Conservation (phyloP, 2,329 filamentous ascomycete genomes). For the Pseudopyricularia cyperi region DNA sequence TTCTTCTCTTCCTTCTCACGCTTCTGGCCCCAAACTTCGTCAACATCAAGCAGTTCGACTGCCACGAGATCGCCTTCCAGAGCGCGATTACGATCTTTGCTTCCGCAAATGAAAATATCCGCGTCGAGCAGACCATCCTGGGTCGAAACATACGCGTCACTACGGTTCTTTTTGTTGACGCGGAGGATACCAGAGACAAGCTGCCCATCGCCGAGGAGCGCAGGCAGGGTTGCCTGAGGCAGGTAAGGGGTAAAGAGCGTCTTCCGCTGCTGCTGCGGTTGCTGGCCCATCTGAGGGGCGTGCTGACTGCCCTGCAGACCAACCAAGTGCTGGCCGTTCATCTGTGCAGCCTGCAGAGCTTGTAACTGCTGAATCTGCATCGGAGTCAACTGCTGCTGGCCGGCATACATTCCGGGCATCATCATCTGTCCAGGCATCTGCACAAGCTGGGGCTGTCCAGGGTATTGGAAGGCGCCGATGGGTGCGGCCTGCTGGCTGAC, state of each 20-base stretch:
- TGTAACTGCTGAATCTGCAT: slow-evolving; percentile 85
- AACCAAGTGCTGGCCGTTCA: slow-evolving; percentile 64
- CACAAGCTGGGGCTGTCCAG: slow-evolving; percentile 73
- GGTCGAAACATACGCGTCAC: slow-evolving; percentile 93
- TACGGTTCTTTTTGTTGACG: slow-evolving; percentile 99
- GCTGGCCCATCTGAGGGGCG: slow-evolving; percentile 50
- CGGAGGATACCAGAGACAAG: slow-evolving; percentile 92
- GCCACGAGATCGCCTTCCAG: slow-evolving; percentile 93
- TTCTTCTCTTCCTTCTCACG: slow-evolving; percentile 99
- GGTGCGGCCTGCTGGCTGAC: slow-evolving; percentile 73
- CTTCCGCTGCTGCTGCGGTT: slow-evolving; percentile 80
- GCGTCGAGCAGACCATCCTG: slow-evolving; percentile 79
- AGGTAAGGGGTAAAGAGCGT: slow-evolving; percentile 97
- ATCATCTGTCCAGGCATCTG: slow-evolving; percentile 80
- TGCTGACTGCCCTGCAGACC: slow-evolving; percentile 60
- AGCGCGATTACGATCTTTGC: slow-evolving; percentile 95
- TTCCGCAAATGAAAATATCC: slow-evolving; percentile 98
- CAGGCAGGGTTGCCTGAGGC: slow-evolving; percentile 84
- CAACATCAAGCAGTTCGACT: slow-evolving; percentile 89
- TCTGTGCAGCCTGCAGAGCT: slow-evolving; percentile 77
- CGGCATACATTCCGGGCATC: slow-evolving; percentile 69
- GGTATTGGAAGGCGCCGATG: slow-evolving; percentile 81
- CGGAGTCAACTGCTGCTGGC: slow-evolving; percentile 68
- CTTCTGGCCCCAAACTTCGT: slow-evolving; percentile 98
- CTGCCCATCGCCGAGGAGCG: slow-evolving; percentile 79